Conservation (phyloP, 495 filamentous ascomycete species). For the Alectoria sarmentosa region DNA sequence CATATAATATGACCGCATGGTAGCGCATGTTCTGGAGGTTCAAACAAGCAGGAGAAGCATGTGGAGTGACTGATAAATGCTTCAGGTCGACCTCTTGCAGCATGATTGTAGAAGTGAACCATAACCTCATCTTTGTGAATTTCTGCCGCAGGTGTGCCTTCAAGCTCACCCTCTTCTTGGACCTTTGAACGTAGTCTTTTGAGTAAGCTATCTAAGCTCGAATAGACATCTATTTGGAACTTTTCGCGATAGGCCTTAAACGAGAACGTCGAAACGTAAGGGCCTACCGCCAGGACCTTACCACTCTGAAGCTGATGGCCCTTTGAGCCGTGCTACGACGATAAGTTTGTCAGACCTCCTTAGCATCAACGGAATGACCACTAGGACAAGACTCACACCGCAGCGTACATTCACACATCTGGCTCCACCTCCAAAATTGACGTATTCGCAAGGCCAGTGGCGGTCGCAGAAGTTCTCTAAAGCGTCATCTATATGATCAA, state of each 20-base stretch:
- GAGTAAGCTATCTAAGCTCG: conserved; percentile 23
- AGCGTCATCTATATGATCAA: conserved; percentile 37
- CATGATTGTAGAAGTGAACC: conserved; percentile 29
- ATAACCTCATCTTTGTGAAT: conserved; percentile 32
- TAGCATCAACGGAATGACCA: not conserved
- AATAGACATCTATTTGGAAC: conserved; percentile 30
- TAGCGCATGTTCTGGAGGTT: conserved; percentile 45
- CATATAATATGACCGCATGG: conserved; percentile 55
- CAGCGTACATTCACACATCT: conserved; percentile 40
- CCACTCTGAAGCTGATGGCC: conserved; percentile 46
- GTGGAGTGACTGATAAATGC: conserved; percentile 34
- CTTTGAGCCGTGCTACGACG: conserved; percentile 35
- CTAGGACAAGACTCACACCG: conserved; percentile 19
- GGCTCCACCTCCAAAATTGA: conserved; percentile 25
- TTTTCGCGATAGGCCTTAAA: conserved; percentile 30
- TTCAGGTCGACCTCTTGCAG: conserved; percentile 8
- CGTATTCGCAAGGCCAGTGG: conserved; percentile 44
- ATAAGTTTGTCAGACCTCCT: not conserved
- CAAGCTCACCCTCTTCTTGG: conserved; percentile 23
- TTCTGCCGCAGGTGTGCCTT: conserved; percentile 24
- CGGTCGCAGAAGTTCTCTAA: conserved; percentile 43
- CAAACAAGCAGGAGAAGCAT: conserved; percentile 51
- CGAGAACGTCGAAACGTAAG: conserved; percentile 40
- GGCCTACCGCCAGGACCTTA: conserved; percentile 39
- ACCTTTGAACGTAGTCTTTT: conserved; percentile 11